Evolutionary conservation across 768 basidiomycete species (phyloP), one percentile per base, ranked within the genome.

Genomic region (Termitomyces sp.): DNA sequence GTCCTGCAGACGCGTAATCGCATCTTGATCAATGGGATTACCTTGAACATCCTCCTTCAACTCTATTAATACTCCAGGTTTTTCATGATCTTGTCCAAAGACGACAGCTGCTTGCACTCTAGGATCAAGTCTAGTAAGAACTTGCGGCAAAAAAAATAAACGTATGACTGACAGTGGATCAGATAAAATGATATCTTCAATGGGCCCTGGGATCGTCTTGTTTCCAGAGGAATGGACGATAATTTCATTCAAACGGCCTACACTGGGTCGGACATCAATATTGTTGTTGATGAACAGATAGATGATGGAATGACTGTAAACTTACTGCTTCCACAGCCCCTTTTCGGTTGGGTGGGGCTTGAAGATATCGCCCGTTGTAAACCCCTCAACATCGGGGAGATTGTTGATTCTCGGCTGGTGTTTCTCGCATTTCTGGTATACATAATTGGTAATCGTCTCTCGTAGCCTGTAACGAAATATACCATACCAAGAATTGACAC

Each of bases 201-300:
- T 71, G 0, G 69, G 69, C 33, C 56, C 67, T 18, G 70, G 69
- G 5, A 71, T 67, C 2, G 69, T 73, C 49, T 73, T 73, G 43
- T 70, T 66, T 12, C 70, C 71, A 15, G 69, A 68, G 5, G 69
- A 60, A 50, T 69, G 70, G 11, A 70, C 61, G 22, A 71, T 64
- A 18, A 71, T 68, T 54, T 73, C 73, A 66, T 76, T 60, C 57
- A 72, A 60, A 10, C 79, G 66, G 25, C 75, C 75, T n/a, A 76
- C 11, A 5, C 40, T 64, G n/a, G n/a, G n/a, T n/a, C n/a, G n/a
- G n/a, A n/a, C n/a, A n/a, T n/a, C n/a, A n/a, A n/a, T n/a, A n/a
- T n/a, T n/a, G n/a, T n/a, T n/a, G n/a, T n/a, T n/a, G n/a, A n/a
- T n/a, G n/a, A n/a, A n/a, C n/a, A n/a, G n/a, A n/a, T n/a, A n/a